These are phyloP conservation scores for Colletotrichum sp. DNA, from an alignment of 2,329 filamentous ascomycete species.

Conservation along the genomic window DNA sequence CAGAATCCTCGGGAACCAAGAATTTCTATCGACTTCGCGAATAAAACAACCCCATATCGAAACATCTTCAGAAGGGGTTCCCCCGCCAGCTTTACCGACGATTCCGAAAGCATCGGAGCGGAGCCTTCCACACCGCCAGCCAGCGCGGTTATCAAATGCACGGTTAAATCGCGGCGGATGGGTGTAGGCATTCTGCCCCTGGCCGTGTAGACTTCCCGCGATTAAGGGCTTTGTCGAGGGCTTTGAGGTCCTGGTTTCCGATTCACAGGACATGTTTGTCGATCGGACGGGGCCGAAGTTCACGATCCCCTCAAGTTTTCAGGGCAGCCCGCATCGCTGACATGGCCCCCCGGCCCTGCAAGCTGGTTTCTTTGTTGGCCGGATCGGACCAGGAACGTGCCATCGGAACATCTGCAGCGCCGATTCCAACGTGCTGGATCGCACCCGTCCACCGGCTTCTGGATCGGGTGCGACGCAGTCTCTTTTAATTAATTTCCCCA, in stretches of 20 bases:
- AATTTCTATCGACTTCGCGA: neutral
- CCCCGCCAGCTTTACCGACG: neutral
- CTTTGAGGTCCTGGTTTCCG: neutral
- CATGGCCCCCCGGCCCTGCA: neutral
- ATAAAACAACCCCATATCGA: neutral
- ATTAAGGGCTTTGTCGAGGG: neutral
- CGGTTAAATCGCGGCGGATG: neutral
- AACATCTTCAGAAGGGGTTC: neutral
- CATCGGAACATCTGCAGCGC: constrained; percentile 12
- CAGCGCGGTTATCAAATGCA: neutral
- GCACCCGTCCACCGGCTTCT: neutral
- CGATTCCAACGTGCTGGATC: constrained; percentile 9
- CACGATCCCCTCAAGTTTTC: constrained; percentile 12
- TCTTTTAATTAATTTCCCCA: neutral
- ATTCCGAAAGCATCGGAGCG: neutral
- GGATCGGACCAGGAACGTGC: constrained; percentile 11
- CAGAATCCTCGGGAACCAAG: neutral
- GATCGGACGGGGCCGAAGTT: constrained; percentile 15
- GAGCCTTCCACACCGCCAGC: neutral
- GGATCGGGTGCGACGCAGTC: neutral
- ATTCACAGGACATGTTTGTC: constrained; percentile 1
- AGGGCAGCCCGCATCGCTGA: constrained; percentile 11
- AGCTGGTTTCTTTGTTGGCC: constrained; percentile 8
- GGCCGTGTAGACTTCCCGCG: neutral
- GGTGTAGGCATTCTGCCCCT: neutral